Percentiles rank a stretch among this genome's conserved stretches.
Conservation (phyloP, 164 flowering plant species). For the Annona cherimola region DNA sequence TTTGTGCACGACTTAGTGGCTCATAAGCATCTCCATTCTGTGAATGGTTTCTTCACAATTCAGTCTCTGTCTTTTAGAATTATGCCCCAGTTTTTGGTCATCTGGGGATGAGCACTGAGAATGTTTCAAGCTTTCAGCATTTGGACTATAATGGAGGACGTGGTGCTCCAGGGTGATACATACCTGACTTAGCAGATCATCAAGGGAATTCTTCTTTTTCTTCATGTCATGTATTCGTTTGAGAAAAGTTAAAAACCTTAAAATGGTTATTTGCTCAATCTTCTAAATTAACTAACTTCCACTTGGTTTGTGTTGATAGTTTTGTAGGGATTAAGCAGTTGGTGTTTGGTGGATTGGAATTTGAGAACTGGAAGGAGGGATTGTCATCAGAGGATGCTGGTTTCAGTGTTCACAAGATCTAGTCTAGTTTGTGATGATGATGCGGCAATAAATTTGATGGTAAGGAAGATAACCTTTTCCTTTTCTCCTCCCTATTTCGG, state of each 20-base stretch:
- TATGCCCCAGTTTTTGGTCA: neutral
- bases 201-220: neutral
- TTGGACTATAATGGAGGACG: neutral
- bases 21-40: neutral
- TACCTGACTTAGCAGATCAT: neutral
- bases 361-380: conserved; percentile 77
- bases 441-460: too few species aligned
- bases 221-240: too few species aligned
- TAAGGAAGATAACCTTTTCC: too few species aligned
- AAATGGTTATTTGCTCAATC: neutral
- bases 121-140: neutral
- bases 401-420: conserved; percentile 73
- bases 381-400: conserved; percentile 72
- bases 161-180: neutral
- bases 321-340: conserved; percentile 78
- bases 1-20: neutral
- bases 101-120: neutral
- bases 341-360: conserved; percentile 81
- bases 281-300: neutral
- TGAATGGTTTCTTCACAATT: neutral
- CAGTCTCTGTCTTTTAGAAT: neutral
- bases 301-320: conserved; percentile 28
- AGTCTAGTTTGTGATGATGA: too few species aligned
- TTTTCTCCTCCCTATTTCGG: too few species aligned
- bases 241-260: neutral